phyloP scores from a whole-genome alignment of 441 rosid genomes.

The Arabidopsis lyrata region DNA sequence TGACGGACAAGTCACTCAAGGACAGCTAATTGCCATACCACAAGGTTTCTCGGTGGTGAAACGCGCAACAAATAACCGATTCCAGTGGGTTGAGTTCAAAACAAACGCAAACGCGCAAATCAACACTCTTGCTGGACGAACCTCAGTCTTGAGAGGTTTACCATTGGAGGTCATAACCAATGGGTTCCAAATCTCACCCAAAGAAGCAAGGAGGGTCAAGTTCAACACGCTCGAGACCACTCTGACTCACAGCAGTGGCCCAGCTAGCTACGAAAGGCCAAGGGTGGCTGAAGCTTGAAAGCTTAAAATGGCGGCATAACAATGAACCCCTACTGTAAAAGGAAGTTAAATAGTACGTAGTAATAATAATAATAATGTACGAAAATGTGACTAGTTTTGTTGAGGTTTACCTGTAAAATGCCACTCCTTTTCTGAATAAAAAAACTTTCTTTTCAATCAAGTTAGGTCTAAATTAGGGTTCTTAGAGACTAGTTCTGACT shows the following conservation, averaged over 20 bases:
- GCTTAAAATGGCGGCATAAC: neutral
- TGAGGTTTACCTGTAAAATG: constrained; percentile 42
- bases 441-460: too few species aligned
- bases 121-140: constrained; percentile 60
- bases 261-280: constrained; percentile 33
- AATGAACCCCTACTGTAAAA: constrained; percentile 6
- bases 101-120: constrained; percentile 68
- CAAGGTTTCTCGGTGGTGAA: constrained; percentile 69
- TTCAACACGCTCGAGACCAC: constrained; percentile 52
- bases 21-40: constrained; percentile 67
- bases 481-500: too few species aligned
- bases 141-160: constrained; percentile 60
- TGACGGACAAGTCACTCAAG: constrained; percentile 56
- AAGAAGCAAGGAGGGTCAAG: constrained; percentile 71
- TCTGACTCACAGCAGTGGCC: constrained; percentile 44
- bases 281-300: constrained; percentile 26
- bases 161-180: constrained; percentile 64
- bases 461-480: too few species aligned
- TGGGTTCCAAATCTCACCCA: constrained; percentile 56
- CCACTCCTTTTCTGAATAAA: constrained; percentile 29
- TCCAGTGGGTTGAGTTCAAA: constrained; percentile 71
- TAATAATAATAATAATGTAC: constrained; percentile 27
- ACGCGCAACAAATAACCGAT: constrained; percentile 53
- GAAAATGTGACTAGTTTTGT: constrained; percentile 38
- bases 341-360: constrained; percentile 26